Base-by-base conservation (phyloP, 2,329 filamentous ascomycete species). In the Venturia aucupariae region DNA sequence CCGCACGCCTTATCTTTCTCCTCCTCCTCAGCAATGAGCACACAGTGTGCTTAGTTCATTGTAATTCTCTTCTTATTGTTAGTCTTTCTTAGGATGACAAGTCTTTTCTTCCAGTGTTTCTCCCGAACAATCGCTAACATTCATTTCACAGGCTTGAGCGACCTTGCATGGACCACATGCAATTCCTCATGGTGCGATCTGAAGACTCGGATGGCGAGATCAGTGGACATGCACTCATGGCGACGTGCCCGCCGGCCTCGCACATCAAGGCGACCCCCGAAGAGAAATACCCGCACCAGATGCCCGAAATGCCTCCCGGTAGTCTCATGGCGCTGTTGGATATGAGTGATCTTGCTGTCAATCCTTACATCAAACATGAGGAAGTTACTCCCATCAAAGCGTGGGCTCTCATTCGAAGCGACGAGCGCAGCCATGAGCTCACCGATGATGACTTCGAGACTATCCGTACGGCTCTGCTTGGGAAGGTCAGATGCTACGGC, bases 341-440 rank as follows among this genome's bases (percentile, higher is more conserved):
- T 72, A 82, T 97, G 64, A 96, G 91, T 77, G 84, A 87, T 69
- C 86, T 87, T 70, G 81, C 97, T 32, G 87, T 94, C 69, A 54
- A 54, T 62, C 35, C 38, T 27, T 44, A 41, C 35, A 84, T 94
- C 63, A 72, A 75, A 2, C 90, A 94, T 67, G 91, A 91, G 62
- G 90, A 95, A 76, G 90, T 97, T 71, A 97, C 93, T 22, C 94
- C 94, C 0, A 90, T 97, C 68, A 96, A 96, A 90, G 92, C 92
- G 0, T 93, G 94, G 86, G 89, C 90, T 61, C 89, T 90, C 77
- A 82, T 97, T 61, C 79, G 91, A 67, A 82, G 81, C 57, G 87
- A 94, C 75, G 84, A 88, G 44, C 81, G 88, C 67, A 86, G 92
- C 67, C 73, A 73, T 5, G 85, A 88, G 68, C 77, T 97, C 68